Base-by-base conservation (phyloP, 306 rosid genomes). In the Comarum palustre region DNA sequence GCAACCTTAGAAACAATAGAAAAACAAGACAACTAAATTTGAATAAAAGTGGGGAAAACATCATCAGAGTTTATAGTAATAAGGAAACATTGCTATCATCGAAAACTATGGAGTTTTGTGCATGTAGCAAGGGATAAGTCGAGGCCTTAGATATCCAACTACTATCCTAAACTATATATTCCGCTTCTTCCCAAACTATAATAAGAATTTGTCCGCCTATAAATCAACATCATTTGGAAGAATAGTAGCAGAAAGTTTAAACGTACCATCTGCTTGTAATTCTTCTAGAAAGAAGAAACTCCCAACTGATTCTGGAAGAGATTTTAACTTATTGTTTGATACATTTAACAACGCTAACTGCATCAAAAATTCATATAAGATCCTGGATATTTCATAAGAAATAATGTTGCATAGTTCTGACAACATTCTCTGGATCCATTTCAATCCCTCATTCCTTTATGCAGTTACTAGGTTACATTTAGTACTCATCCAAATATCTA, bases 231-330 rank as follows among this genome's bases (percentile, higher is more conserved):
- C 43, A 16, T 41, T 57, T 46, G 45, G 48, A 7, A 75, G 55
- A 71, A 75, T 2, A n/a, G 43, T 14, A 11, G 24, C 68, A 64
- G 31, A 46, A 25, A 15, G 24, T 70, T 29, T 8, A 14, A 76
- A 73, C 71, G 60, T 83, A 95, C 99, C 93, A 80, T 88, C 82
- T 50, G 99, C 97, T 82, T 95, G 93, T 81, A 95, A 77, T 82
- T 95, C 99, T 95, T 95, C 99, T 71, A 95, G 82, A 76, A 96
- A 95, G 85, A 86, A 88, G 83, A 96, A 95, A 84, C 92, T 85
- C 70, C 97, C 99, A 48, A 95, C 82, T 75, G 99, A 95, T 81
- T 95, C 97, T 25, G 99, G 99, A 65, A 95, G 93, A 76, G 84
- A 86, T 74, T 82, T 82, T 66, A 94, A 78, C 84, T 90, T 84